Conservation (phyloP, 1,139 yeast genomes). For the Lodderomyces orthopsilosis region DNA sequence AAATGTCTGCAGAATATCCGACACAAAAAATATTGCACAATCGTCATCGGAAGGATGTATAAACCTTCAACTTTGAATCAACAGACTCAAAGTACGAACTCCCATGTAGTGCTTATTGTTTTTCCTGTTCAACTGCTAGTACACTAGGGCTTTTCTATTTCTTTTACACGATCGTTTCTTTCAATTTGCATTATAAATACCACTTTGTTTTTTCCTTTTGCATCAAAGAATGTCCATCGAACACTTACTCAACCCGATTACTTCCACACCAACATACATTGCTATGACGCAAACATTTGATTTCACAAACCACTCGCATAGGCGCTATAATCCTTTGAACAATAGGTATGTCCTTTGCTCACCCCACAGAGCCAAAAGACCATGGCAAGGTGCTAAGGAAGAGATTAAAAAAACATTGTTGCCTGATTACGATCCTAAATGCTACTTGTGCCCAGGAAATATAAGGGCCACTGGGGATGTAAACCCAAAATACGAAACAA, state of each 20-base stretch:
- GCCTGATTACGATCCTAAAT: constrained; percentile 61
- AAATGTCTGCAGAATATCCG: background rate
- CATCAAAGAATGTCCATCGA: constrained; percentile 19
- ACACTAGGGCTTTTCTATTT: background rate
- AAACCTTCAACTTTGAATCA: too few relatives aligned
- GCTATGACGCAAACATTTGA: constrained; percentile 37
- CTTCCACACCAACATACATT: constrained; percentile 19
- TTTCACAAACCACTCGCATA: constrained; percentile 59
- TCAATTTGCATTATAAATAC: background rate
- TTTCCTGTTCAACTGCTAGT: constrained; percentile 1
- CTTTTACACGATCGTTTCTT: background rate
- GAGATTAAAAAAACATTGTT: constrained; percentile 39
- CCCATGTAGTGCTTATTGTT: constrained; percentile 8
- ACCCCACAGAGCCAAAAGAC: constrained; percentile 76
- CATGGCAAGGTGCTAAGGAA: constrained; percentile 80
- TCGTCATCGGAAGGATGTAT: too few relatives aligned
- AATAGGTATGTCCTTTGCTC: constrained; percentile 66
- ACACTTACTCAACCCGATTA: constrained; percentile 23
- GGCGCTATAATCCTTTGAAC: constrained; percentile 66
- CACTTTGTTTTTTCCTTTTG: background rate
- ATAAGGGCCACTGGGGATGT: constrained; percentile 59
- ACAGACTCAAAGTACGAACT: background rate
- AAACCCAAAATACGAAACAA: constrained; percentile 59
- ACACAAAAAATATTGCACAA: background rate
- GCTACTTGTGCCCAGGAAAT: constrained; percentile 76